phyloP scores from a whole-genome alignment of 345 rosid species.

The Linum trigynum region DNA sequence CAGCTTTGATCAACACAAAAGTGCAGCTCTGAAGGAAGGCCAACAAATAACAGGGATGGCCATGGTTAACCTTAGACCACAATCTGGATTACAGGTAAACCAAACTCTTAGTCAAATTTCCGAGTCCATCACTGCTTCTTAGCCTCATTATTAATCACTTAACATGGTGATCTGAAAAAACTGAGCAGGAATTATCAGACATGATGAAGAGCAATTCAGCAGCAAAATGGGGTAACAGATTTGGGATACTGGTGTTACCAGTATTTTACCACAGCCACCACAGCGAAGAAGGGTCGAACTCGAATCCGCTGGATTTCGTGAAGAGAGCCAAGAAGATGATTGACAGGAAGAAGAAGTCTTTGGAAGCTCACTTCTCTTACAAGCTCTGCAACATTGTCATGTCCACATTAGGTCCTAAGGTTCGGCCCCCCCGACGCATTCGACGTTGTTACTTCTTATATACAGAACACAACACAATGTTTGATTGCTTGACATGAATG shows the following conservation, averaged over 20 bases:
- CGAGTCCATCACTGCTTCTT: too few species aligned
- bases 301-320: conserved; percentile 32
- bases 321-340: conserved; percentile 41
- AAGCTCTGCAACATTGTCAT: conserved; percentile 25
- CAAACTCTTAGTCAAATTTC: too few species aligned
- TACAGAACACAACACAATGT: too few species aligned
- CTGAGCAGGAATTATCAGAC: conserved; percentile 27
- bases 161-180: too few species aligned
- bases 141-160: too few species aligned
- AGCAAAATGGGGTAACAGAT: conserved; percentile 45
- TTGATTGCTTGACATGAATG: too few species aligned
- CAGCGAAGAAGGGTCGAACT: not conserved
- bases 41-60: conserved; percentile 41
- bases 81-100: conserved; percentile 36
- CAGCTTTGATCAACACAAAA: too few species aligned
- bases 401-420: conserved; percentile 42
- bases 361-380: conserved; percentile 49
- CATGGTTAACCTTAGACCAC: conserved; percentile 49
- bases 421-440: not conserved
- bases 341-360: conserved; percentile 38
- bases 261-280: conserved; percentile 17
- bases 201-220: conserved; percentile 24
- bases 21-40: conserved; percentile 30
- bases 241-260: conserved; percentile 47
- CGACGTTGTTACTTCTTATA: too few species aligned